phyloP scores from a whole-genome alignment of 148 eudicot species.

The Rhododendron molle region DNA sequence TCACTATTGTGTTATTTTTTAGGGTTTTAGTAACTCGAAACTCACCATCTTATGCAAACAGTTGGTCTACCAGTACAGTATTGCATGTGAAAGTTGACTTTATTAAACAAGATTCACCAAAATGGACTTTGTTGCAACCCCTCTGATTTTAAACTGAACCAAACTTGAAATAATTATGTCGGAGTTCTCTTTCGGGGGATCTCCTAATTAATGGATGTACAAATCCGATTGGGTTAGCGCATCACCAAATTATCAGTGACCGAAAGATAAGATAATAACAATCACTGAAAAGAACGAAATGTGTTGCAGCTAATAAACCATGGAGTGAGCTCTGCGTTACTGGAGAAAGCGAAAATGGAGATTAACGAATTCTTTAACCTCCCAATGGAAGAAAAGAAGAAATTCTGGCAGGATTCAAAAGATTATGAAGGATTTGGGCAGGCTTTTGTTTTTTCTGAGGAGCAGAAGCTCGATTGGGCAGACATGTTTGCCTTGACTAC shows the following conservation, averaged over 20 bases:
- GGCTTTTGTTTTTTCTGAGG: conserved; percentile 29
- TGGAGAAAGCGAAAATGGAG: conserved; percentile 24
- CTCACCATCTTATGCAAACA: no score
- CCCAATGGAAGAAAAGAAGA: conserved; percentile 27
- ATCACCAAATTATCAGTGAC: no score
- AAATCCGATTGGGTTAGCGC: no score
- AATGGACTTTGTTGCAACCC: no score
- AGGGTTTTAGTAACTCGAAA: no score
- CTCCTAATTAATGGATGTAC: no score
- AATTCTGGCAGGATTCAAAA: conserved; percentile 18
- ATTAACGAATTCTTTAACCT: conserved; percentile 6
- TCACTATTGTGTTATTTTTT: neutral
- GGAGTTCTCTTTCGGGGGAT: no score
- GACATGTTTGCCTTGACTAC: conserved; percentile 25
- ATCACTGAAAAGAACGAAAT: neutral
- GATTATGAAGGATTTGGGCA: conserved; percentile 33
- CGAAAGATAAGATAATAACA: neutral
- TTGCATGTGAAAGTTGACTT: no score
- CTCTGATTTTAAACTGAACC: no score
- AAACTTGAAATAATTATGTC: no score
- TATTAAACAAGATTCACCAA: no score
- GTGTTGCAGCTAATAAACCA: conserved; percentile 23
- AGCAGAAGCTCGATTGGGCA: conserved; percentile 40
- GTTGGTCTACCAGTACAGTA: no score
- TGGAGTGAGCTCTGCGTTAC: conserved; percentile 19